These are phyloP conservation scores for Cornus kousa DNA, from an alignment of 148 eudicot genomes.

Conservation along the genomic window DNA sequence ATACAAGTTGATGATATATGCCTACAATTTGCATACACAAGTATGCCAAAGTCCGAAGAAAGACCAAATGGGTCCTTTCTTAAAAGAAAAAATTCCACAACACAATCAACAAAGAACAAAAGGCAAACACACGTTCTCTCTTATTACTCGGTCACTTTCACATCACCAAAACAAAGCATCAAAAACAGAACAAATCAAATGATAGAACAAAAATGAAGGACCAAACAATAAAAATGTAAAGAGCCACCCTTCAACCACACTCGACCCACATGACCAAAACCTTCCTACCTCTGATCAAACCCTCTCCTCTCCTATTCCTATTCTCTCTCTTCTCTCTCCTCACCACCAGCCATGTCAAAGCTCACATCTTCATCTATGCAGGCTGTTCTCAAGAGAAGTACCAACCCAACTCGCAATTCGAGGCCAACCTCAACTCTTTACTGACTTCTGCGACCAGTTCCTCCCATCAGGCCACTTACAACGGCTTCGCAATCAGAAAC, in stretches of 20 bases:
- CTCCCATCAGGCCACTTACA: constrained; percentile 50
- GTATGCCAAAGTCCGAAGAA: not conserved
- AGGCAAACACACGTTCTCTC: not conserved
- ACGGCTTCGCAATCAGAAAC: constrained; percentile 41
- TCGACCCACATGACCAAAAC: not conserved
- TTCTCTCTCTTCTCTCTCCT: constrained; percentile 12
- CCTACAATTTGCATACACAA: not conserved
- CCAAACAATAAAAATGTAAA: constrained; percentile 18
- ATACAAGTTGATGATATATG: too few species aligned
- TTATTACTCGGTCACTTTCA: not conserved
- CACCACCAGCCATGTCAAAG: constrained; percentile 9
- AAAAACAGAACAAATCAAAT: not conserved
- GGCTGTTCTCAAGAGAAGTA: constrained; percentile 71
- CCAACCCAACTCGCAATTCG: constrained; percentile 56
- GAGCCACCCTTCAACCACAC: constrained; percentile 17
- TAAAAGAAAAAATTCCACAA: not conserved
- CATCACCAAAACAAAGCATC: not conserved
- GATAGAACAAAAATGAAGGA: not conserved
- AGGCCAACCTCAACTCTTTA: constrained; percentile 56
- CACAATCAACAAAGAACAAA: not conserved
- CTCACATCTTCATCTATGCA: constrained; percentile 61
- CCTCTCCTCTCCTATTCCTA: constrained; percentile 17
- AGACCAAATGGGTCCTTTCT: not conserved
- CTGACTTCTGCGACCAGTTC: constrained; percentile 53
- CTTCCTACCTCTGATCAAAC: not conserved